Conservation (phyloP, 2,329 filamentous ascomycete genomes). For the Calcarisporium arbuscula region DNA sequence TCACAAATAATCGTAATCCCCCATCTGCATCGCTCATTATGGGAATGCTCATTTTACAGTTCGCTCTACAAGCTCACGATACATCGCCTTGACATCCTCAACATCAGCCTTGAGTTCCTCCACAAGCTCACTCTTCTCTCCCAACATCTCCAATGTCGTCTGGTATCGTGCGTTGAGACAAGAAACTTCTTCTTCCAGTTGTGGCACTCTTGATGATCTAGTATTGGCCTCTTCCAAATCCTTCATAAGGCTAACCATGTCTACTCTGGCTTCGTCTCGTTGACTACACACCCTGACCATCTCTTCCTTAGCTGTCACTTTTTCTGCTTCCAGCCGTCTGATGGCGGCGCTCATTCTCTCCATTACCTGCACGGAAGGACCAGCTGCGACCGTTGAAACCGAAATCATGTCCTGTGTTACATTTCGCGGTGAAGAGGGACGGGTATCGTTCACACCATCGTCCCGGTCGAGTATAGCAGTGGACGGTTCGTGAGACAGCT, state of each 20-base stretch:
- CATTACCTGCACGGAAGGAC: conserved; percentile 89
- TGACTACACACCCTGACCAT: conserved; percentile 73
- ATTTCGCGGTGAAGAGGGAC: conserved; percentile 55
- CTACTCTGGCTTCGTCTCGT: conserved; percentile 82
- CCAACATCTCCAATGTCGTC: conserved; percentile 87
- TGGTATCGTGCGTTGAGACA: conserved; percentile 74
- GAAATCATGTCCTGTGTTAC: conserved; percentile 80
- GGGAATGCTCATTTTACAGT: conserved; percentile 64
- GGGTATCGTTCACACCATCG: conserved; percentile 42
- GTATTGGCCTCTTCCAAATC: conserved; percentile 68
- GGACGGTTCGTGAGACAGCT: conserved; percentile 27
- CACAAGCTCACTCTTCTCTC: conserved; percentile 93
- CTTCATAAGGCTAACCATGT: conserved; percentile 86
- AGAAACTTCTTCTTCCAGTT: conserved; percentile 61
- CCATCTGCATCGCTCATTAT: no score
- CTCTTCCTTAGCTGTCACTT: conserved; percentile 83
- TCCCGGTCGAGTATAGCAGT: conserved; percentile 39
- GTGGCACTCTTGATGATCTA: conserved; percentile 52
- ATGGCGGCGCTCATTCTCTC: conserved; percentile 95
- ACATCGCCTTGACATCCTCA: conserved; percentile 90
- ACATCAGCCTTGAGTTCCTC: conserved; percentile 89
- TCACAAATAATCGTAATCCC: no score
- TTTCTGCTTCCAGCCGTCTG: conserved; percentile 83
- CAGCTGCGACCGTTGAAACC: conserved; percentile 81
- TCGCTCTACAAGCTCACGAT: conserved; percentile 83